Percentiles rank a stretch among this genome's conserved stretches.
Conservation (phyloP, 2,329 filamentous ascomycete genomes). For the Albophoma yamanashiensis region DNA sequence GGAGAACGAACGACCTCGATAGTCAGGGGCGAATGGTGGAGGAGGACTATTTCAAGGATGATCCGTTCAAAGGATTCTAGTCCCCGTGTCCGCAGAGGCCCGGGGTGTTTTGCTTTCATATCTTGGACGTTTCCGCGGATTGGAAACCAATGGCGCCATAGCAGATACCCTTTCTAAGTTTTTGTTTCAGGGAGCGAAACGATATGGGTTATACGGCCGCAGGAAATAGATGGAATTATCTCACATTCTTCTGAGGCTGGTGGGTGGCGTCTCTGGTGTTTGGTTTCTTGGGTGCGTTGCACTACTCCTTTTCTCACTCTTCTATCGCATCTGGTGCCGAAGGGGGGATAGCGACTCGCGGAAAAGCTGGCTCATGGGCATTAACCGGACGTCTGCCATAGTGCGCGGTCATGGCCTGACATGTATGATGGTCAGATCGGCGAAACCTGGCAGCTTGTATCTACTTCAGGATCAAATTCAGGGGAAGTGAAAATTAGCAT, state of each 20-base stretch:
- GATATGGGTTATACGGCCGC: background rate
- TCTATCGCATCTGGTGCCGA: background rate
- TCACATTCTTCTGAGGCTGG: background rate
- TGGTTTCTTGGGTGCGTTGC: background rate
- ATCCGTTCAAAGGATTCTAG: slow-evolving; percentile 53
- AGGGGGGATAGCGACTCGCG: background rate
- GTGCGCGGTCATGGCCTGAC: background rate
- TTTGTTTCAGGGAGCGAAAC: background rate
- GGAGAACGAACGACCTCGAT: slow-evolving; percentile 37
- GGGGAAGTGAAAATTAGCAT: too few relatives aligned
- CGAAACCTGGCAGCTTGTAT: too few relatives aligned
- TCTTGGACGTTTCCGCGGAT: background rate
- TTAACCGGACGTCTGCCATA: background rate
- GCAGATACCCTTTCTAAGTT: slow-evolving; percentile 6
- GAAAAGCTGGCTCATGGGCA: background rate
- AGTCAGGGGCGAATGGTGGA: slow-evolving; percentile 36
- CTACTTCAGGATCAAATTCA: too few relatives aligned
- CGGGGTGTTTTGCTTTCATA: background rate
- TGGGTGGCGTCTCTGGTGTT: background rate
- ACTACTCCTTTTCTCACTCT: background rate
- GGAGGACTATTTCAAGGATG: slow-evolving; percentile 47
- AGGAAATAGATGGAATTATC: background rate
- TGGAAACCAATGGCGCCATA: slow-evolving; percentile 2
- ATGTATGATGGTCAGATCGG: background rate
- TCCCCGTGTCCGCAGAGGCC: background rate